These are phyloP conservation scores for Calonectria pseudoreteaudii DNA, from an alignment of 2,329 filamentous ascomycete species.

Conservation along the genomic window DNA sequence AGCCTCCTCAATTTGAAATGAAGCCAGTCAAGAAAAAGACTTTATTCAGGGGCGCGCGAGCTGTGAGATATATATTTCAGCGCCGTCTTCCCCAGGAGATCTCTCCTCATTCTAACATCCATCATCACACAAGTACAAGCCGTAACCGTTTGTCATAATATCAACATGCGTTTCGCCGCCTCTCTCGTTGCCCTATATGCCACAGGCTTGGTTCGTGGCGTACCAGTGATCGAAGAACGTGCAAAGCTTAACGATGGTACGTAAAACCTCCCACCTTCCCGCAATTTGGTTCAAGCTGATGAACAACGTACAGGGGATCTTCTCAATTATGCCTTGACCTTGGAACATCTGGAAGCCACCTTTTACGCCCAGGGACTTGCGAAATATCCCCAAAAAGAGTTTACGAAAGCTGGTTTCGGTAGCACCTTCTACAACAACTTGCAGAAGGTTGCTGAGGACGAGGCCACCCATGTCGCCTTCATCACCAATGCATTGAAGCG, in stretches of 20 bases:
- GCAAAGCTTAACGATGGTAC: neutral
- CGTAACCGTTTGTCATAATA: neutral
- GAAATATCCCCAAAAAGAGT: slow-evolving; percentile 67
- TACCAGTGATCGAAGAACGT: neutral
- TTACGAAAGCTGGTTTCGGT: slow-evolving; percentile 63
- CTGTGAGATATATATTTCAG: neutral
- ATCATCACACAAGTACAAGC: neutral
- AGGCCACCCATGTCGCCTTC: slow-evolving; percentile 65
- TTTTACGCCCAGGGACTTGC: slow-evolving; percentile 72
- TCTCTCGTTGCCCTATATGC: neutral
- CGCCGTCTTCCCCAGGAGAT: neutral
- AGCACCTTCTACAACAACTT: slow-evolving; percentile 68
- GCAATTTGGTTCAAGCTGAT: neutral
- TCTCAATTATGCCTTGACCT: slow-evolving; percentile 60
- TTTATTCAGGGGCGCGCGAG: neutral
- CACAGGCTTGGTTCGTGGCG: neutral
- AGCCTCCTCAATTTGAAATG: neutral
- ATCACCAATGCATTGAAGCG: slow-evolving; percentile 56
- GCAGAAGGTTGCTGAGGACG: slow-evolving; percentile 66
- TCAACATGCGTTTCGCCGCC: neutral
- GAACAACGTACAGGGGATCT: slow-evolving; percentile 38
- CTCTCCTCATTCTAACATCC: neutral
- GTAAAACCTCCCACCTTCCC: no score
- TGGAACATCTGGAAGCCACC: slow-evolving; percentile 69
- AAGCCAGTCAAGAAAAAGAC: neutral